Evolutionary conservation across 2,329 filamentous ascomycete species (phyloP).

Genomic region (Xylariomycetidae sp.): DNA sequence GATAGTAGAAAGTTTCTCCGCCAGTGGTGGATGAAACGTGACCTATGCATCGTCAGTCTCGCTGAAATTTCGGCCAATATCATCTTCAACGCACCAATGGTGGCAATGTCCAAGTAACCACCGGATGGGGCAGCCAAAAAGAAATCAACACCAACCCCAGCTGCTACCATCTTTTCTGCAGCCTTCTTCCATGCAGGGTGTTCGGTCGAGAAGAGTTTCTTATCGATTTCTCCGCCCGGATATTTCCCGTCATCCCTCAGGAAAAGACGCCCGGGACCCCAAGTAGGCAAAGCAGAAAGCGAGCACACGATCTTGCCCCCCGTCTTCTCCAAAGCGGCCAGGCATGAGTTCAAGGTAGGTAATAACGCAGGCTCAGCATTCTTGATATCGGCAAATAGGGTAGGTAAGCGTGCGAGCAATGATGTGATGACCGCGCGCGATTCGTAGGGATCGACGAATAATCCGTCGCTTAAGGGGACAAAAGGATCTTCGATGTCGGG

Average conservation of each 20-base stretch:
- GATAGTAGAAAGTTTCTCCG: slow-evolving; percentile 93
- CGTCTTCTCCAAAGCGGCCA: slow-evolving; percentile 78
- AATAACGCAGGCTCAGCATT: slow-evolving; percentile 87
- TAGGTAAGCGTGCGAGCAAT: slow-evolving; percentile 78
- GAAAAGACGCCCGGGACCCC: slow-evolving; percentile 80
- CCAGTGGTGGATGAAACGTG: slow-evolving; percentile 86
- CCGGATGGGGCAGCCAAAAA: slow-evolving; percentile 90
- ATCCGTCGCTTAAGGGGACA: slow-evolving; percentile 80
- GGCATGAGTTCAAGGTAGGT: slow-evolving; percentile 75
- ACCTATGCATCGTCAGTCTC: slow-evolving; percentile 42
- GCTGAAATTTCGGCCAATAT: neutral
- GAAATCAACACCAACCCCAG: slow-evolving; percentile 86
- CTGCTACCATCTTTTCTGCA: slow-evolving; percentile 81
- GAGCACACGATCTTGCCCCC: slow-evolving; percentile 92
- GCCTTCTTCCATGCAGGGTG: slow-evolving; percentile 83
- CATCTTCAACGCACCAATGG: slow-evolving; percentile 64
- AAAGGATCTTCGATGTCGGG: slow-evolving; percentile 96
- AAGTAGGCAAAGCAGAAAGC: slow-evolving; percentile 81
- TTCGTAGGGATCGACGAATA: slow-evolving; percentile 93
- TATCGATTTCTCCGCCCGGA: slow-evolving; percentile 81
- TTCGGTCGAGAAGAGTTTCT: slow-evolving; percentile 86
- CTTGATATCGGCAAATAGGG: slow-evolving; percentile 82
- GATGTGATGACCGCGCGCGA: slow-evolving; percentile 77
- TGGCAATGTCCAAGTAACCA: slow-evolving; percentile 88
- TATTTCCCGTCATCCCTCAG: slow-evolving; percentile 86